Percentiles rank a stretch among this genome's conserved stretches.
These are phyloP conservation scores for Dioscorea alata DNA, from an alignment of 106 monocot species.

Conservation along the genomic window DNA sequence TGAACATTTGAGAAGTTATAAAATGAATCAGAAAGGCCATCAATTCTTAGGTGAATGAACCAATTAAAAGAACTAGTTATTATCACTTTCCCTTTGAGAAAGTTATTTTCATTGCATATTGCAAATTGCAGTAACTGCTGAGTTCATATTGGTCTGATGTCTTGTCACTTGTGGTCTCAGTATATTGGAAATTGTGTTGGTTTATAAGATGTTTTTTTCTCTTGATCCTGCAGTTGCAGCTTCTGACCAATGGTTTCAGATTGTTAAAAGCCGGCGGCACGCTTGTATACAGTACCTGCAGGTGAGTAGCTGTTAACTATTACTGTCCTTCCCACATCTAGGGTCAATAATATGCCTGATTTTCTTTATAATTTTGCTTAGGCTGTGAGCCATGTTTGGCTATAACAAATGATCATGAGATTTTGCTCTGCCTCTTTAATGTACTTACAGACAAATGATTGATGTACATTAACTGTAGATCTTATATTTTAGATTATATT, in stretches of 20 bases:
- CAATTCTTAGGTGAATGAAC: too few relatives aligned
- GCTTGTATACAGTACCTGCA: constrained; percentile 94
- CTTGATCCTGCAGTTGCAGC: constrained; percentile 47
- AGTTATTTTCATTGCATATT: too few relatives aligned
- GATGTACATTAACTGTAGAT: neutral
- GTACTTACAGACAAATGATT: neutral
- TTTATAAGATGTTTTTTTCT: neutral
- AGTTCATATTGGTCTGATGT: too few relatives aligned
- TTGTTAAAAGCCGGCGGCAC: constrained; percentile 77
- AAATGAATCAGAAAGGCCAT: too few relatives aligned
- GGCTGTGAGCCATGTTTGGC: neutral
- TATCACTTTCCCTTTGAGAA: too few relatives aligned
- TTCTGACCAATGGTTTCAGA: constrained; percentile 88
- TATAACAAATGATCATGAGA: neutral
- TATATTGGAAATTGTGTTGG: too few relatives aligned
- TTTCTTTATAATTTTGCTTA: neutral
- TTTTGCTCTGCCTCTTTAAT: neutral
- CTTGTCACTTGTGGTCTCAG: too few relatives aligned
- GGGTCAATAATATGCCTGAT: neutral
- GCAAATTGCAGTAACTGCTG: too few relatives aligned
- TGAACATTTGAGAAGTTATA: neutral
- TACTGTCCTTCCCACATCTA: neutral
- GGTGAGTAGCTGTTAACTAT: constrained; percentile 27
- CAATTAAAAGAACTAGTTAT: too few relatives aligned
- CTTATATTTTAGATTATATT: neutral